Conservation (phyloP, 2,329 filamentous ascomycete genomes). For the Huntiella bhutanensis region DNA sequence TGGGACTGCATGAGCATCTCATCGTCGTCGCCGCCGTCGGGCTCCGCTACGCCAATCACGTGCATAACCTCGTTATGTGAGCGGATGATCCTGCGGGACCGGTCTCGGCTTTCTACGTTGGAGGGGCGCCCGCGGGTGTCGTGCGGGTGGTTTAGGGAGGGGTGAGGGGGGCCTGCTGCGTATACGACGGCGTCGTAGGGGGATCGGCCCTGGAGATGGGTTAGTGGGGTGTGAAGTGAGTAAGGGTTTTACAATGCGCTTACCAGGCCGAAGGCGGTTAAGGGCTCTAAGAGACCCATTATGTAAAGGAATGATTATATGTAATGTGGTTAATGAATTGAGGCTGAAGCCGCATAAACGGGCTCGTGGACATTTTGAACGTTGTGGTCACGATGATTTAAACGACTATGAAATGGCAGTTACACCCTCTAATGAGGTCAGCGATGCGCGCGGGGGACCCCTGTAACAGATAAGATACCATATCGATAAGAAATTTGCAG, state of each 20-base stretch:
- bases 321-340: too few relatives aligned
- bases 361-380: not conserved
- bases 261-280: conserved; percentile 39
- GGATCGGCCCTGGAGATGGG: conserved; percentile 30
- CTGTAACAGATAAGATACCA: conserved; percentile 7
- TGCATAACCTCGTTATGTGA: conserved; percentile 46
- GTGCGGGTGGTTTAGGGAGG: conserved; percentile 26
- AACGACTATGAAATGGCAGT: too few relatives aligned
- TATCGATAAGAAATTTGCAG: conserved; percentile 13
- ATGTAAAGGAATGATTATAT: not conserved
- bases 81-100: conserved; percentile 38
- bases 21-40: conserved; percentile 27
- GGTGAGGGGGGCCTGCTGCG: conserved; percentile 26
- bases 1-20: conserved; percentile 26
- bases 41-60: conserved; percentile 42
- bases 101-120: conserved; percentile 33
- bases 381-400: too few relatives aligned
- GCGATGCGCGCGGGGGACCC: not conserved
- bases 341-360: not conserved
- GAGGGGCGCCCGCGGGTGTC: conserved; percentile 36
- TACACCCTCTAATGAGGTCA: not conserved
- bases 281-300: conserved; percentile 36
- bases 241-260: conserved; percentile 13
- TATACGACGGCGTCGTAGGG: conserved; percentile 39
- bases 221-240: not conserved